Percentiles rank a stretch among this genome's conserved stretches.
Conservation (phyloP, 208 protist genomes). For the Crithidia mellificae region DNA sequence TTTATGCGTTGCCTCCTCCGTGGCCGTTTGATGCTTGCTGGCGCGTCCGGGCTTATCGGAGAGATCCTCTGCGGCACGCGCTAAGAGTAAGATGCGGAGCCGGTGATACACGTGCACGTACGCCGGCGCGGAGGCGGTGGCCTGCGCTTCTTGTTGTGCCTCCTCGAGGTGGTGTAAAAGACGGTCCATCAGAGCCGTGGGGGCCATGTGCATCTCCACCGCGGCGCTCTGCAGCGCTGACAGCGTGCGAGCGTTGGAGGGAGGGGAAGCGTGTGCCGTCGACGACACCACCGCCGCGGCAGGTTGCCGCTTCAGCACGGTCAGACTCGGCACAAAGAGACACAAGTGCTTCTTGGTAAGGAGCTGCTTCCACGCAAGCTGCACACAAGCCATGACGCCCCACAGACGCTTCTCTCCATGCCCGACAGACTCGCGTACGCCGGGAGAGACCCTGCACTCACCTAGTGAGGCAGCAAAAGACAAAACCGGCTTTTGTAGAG, state of each 20-base stretch:
- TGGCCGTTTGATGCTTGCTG: too few species aligned
- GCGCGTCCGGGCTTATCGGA: too few species aligned
- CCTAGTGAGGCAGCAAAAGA: too few species aligned
- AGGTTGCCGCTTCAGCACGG: neutral
- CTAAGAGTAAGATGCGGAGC: conserved; percentile 20
- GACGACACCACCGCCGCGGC: too few species aligned
- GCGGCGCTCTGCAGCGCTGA: conserved; percentile 16
- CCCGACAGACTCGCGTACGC: conserved; percentile 22
- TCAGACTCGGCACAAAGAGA: conserved; percentile 8
- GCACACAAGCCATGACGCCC: conserved; percentile 38
- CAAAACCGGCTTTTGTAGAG: too few species aligned
- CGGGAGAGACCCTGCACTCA: too few species aligned
- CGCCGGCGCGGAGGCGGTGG: neutral
- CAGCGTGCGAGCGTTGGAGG: neutral
- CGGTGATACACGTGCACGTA: conserved; percentile 7
- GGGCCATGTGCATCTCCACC: neutral
- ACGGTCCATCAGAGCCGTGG: neutral
- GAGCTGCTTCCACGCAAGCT: conserved; percentile 41
- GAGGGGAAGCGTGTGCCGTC: neutral
- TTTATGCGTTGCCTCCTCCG: too few species aligned
- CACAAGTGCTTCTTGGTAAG: conserved; percentile 9
- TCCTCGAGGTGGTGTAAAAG: neutral
- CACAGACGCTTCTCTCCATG: conserved; percentile 29
- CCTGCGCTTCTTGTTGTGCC: neutral
- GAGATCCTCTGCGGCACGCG: neutral